Base-by-base conservation (phyloP, 176 grass and related monocot species). In the Puccinellia tenuiflora region DNA sequence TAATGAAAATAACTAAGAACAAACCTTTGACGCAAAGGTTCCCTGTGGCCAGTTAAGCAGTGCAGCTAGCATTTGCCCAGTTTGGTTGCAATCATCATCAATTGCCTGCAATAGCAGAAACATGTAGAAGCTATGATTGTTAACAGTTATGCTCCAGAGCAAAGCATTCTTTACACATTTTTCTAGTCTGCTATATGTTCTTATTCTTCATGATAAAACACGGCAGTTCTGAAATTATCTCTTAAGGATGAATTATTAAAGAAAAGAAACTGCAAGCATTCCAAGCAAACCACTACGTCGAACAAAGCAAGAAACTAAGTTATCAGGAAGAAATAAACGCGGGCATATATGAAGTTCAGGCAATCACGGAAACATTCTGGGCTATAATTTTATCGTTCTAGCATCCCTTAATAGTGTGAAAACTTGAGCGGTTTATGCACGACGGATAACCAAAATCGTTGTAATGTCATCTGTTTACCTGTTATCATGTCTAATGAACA, bases 1-100 rank as follows among this genome's bases (percentile, higher is more conserved):
- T 40, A 2, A n/a, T 34, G 14, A 73, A 25, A 51, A 37, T 63
- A 52, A 59, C 18, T 11, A 78, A 84, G 0, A 42, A 34, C 57
- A 81, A n/a, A 98, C 96, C 91, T 93, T 95, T 8, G 93, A 98
- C 34, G 89, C 96, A 76, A 98, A 98, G 15, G 96, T 98, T 83
- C 91, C 96, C 84, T 98, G 92, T 12, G 91, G 85, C 93, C 92
- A 95, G 73, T 90, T 90, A 51, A 98, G 96, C 75, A 95, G 60
- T 60, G 92, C 89, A 91, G 87, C 93, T 39, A 98, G 78, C 93
- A 95, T 98, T 81, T 98, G 93, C 63, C 96, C 96, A 57, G 93
- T 95, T 88, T 95, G 96, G 68, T 98, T 98, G 90, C 96, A 98
- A 53, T 95, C 96, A 28, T 95, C 93, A 78, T 98, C 91, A 92